Evolutionary conservation across 2,329 filamentous ascomycete genomes (phyloP).

Genomic region (Onygena corvina): DNA sequence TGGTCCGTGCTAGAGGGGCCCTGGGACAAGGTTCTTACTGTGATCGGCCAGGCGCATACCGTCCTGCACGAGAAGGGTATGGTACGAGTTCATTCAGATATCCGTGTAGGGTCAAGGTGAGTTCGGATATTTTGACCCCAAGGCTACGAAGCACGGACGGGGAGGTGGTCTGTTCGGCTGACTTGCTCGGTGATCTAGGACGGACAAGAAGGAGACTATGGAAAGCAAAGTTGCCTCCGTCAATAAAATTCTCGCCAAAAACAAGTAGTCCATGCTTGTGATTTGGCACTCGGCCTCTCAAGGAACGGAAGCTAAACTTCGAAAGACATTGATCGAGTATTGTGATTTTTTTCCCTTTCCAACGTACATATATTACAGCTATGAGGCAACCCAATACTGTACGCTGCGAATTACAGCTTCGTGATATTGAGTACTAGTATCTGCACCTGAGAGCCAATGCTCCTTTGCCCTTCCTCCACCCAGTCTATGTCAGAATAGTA

Average conservation of each 20-base stretch:
- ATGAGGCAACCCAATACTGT: not conserved
- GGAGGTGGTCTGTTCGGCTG: not conserved
- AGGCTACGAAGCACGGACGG: conserved; percentile 1
- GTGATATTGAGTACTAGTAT: no score
- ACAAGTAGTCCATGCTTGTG: conserved; percentile 7
- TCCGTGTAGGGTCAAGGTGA: conserved; percentile 68
- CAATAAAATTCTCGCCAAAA: conserved; percentile 38
- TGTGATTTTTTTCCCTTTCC: not conserved
- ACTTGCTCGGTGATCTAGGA: conserved; percentile 38
- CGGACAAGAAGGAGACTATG: conserved; percentile 72
- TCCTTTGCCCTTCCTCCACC: no score
- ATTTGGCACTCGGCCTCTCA: not conserved
- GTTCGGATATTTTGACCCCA: conserved; percentile 18
- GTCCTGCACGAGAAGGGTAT: conserved; percentile 67
- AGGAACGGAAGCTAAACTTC: not conserved
- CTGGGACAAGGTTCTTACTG: conserved; percentile 76
- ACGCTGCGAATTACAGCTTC: no score
- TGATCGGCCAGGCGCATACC: conserved; percentile 76
- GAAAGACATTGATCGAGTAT: not conserved
- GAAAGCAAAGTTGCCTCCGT: conserved; percentile 64
- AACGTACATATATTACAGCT: conserved; percentile 3
- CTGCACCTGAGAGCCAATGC: no score
- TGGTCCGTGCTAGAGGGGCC: conserved; percentile 54
- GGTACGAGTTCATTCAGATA: conserved; percentile 73
- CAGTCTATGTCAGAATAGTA: no score